A percentile compares a stretch with the other conserved stretches of the same genome.
Conservation (phyloP, 805 yeast species). For the Yamadazyma sp. region DNA sequence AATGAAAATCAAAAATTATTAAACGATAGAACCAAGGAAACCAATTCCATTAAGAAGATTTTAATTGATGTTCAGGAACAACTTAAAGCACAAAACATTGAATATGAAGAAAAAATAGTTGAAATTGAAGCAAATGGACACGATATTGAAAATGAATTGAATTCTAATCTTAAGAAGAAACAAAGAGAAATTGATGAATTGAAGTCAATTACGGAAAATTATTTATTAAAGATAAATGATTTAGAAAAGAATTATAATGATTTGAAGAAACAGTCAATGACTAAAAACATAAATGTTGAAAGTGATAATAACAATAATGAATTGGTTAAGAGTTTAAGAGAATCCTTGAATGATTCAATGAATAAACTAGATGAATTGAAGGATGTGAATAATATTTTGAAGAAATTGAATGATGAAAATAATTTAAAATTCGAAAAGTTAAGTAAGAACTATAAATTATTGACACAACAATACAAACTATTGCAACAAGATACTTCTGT, state of each 20-base stretch:
- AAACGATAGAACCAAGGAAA: constrained; percentile 80
- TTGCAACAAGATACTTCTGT: constrained; percentile 39
- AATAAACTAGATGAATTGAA: constrained; percentile 56
- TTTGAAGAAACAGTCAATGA: constrained; percentile 18
- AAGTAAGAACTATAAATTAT: constrained; percentile 63
- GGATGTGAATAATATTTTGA: constrained; percentile 48
- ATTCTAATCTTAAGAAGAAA: constrained; percentile 45
- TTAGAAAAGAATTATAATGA: constrained; percentile 30
- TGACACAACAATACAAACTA: constrained; percentile 57
- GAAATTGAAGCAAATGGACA: constrained; percentile 59
- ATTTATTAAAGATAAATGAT: constrained; percentile 38
- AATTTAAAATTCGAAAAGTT: constrained; percentile 63
- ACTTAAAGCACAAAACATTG: constrained; percentile 49
- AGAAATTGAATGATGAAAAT: constrained; percentile 64
- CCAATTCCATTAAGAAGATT: constrained; percentile 65
- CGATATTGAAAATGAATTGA: constrained; percentile 52
- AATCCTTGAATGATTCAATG: constrained; percentile 50
- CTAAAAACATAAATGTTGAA: too few relatives aligned
- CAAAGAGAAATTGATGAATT: constrained; percentile 66
- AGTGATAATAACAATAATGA: constrained; percentile 18
- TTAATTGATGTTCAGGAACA: constrained; percentile 66
- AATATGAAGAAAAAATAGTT: constrained; percentile 50
- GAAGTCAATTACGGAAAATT: constrained; percentile 38
- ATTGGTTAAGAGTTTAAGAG: constrained; percentile 45
- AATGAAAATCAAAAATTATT: constrained; percentile 66